These are phyloP conservation scores for Saturnispora ahearnii DNA, from an alignment of 805 yeast genomes.

Conservation along the genomic window DNA sequence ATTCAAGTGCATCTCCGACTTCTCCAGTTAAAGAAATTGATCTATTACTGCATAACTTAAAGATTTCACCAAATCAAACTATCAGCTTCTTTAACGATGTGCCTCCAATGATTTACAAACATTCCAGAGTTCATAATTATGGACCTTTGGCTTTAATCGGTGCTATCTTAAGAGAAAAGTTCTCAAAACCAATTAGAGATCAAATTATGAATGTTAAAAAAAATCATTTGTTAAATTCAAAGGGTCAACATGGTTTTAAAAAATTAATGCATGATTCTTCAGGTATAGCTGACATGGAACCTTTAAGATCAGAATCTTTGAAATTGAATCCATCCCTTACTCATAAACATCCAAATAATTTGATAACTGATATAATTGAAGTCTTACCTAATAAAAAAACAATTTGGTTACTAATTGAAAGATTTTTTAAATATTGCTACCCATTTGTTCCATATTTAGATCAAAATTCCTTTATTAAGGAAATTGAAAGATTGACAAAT, in stretches of 20 bases:
- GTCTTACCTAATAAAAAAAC: conserved; percentile 36
- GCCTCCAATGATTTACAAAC: conserved; percentile 34
- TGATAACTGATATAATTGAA: conserved; percentile 26
- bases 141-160: conserved; percentile 49
- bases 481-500: conserved; percentile 32
- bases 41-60: conserved; percentile 5
- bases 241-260: conserved; percentile 19
- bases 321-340: background rate
- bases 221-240: conserved; percentile 4
- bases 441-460: conserved; percentile 43
- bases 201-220: conserved; percentile 18
- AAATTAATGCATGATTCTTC: conserved; percentile 29
- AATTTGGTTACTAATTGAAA: conserved; percentile 36
- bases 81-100: conserved; percentile 36
- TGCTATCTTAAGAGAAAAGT: conserved; percentile 38
- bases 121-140: conserved; percentile 35
- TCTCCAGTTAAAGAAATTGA: background rate
- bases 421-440: conserved; percentile 37
- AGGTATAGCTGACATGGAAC: conserved; percentile 32
- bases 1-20: background rate
- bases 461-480: conserved; percentile 26
- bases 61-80: conserved; percentile 26
- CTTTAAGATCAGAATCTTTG: conserved; percentile 10
- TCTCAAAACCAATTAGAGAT: conserved; percentile 29
- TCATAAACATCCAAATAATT: conserved; percentile 9